Conservation (phyloP, 1,284 basidiomycete genomes). For the Austropuccinia psidii region DNA sequence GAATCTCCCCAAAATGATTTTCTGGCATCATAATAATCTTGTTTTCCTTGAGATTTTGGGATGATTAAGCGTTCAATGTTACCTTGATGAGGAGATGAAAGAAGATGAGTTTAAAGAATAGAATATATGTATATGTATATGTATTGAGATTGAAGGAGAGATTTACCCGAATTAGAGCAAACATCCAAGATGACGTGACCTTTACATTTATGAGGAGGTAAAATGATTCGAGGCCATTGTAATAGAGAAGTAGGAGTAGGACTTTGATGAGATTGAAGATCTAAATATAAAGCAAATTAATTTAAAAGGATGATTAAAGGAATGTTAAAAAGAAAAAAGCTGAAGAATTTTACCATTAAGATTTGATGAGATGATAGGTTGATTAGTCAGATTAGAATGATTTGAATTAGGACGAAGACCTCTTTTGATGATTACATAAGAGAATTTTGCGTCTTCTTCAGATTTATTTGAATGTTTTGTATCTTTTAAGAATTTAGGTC, state of each 20-base stretch:
- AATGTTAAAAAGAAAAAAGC: neutral
- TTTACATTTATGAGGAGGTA: constrained; percentile 79
- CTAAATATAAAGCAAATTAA: neutral
- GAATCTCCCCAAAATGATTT: constrained; percentile 90
- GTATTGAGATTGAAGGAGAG: neutral
- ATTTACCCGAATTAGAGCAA: constrained; percentile 69
- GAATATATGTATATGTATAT: neutral
- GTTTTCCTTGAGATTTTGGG: constrained; percentile 85
- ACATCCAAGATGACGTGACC: constrained; percentile 90
- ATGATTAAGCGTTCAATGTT: constrained; percentile 84
- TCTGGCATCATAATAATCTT: constrained; percentile 87
- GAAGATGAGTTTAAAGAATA: too few relatives aligned
- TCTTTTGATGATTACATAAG: constrained; percentile 79
- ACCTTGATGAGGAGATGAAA: constrained; percentile 51
- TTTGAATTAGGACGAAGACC: constrained; percentile 58
- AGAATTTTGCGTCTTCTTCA: constrained; percentile 78
- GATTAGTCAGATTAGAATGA: too few relatives aligned
- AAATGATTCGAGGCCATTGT: constrained; percentile 80
- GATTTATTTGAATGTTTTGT: constrained; percentile 77
- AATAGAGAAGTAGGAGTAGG: neutral
- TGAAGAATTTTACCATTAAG: neutral
- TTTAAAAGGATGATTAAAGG: neutral
- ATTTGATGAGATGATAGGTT: neutral
- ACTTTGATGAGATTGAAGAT: neutral
- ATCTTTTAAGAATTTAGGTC: constrained; percentile 71